A percentile compares a stretch with the other conserved stretches of the same genome.
Conservation (phyloP, 2,329 filamentous ascomycete species). For the Sporothrix mexicana region DNA sequence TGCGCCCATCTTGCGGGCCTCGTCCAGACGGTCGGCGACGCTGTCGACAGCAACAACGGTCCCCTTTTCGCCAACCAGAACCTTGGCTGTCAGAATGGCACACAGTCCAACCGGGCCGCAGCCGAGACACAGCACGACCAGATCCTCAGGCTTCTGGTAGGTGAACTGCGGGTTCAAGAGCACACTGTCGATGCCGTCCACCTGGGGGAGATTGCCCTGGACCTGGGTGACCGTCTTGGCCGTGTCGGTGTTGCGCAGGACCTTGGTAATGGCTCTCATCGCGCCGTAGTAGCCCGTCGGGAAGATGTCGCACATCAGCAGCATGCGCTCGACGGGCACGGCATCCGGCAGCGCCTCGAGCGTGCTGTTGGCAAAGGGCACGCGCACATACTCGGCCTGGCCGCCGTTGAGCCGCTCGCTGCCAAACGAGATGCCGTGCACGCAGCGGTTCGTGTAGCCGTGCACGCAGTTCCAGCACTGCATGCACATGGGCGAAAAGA, state of each 20-base stretch:
- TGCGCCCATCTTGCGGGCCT: conserved; percentile 30
- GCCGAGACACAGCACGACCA: conserved; percentile 28
- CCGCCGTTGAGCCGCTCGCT: conserved; percentile 28
- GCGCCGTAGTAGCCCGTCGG: conserved; percentile 34
- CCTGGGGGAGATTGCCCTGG: background rate
- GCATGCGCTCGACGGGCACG: conserved; percentile 12
- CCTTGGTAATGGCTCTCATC: conserved; percentile 28
- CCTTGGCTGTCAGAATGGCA: conserved; percentile 32
- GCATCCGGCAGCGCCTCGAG: conserved; percentile 13
- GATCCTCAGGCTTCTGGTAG: conserved; percentile 14
- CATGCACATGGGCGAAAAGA: conserved; percentile 25
- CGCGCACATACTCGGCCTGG: conserved; percentile 32
- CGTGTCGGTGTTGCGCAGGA: conserved; percentile 29
- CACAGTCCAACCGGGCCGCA: conserved; percentile 32
- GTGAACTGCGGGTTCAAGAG: background rate
- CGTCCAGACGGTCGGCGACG: conserved; percentile 28
- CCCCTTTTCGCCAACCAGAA: conserved; percentile 7
- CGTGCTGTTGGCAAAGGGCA: conserved; percentile 30
- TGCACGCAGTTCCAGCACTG: conserved; percentile 31
- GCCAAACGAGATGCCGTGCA: conserved; percentile 29
- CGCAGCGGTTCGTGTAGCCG: conserved; percentile 32
- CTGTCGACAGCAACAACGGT: conserved; percentile 30
- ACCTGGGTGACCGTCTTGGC: background rate
- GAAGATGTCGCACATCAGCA: conserved; percentile 35
- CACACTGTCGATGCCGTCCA: background rate